Evolutionary conservation across 2,329 filamentous ascomycete genomes (phyloP).

Genomic region (Pseudogymnoascus sp.): DNA sequence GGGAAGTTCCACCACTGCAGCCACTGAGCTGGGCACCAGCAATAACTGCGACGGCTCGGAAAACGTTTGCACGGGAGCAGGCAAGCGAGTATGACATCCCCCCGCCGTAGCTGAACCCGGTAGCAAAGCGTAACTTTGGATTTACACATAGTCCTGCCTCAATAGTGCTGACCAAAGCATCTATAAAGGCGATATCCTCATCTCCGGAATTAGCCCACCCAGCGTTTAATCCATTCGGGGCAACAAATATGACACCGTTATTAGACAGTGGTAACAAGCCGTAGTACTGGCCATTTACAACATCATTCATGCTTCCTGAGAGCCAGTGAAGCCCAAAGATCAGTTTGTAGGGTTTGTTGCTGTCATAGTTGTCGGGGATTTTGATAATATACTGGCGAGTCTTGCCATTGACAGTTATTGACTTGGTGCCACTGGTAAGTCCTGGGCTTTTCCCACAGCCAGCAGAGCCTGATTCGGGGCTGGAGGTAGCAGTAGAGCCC

Average conservation of each 20-base stretch:
- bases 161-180: constrained; percentile 26
- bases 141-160: constrained; percentile 31
- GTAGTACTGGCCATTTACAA: constrained; percentile 32
- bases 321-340: constrained; percentile 38
- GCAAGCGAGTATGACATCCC: constrained; percentile 32
- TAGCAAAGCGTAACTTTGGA: constrained; percentile 28
- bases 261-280: constrained; percentile 27
- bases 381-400: constrained; percentile 34
- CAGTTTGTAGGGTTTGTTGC: constrained; percentile 32
- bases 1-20: constrained; percentile 26
- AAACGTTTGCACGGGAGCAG: constrained; percentile 28
- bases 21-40: constrained; percentile 26
- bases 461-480: constrained; percentile 15
- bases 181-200: constrained; percentile 31
- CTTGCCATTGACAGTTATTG: constrained; percentile 33
- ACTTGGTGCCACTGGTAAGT: constrained; percentile 27
- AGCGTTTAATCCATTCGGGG: constrained; percentile 28
- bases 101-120: constrained; percentile 32
- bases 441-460: constrained; percentile 32
- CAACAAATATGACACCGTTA: constrained; percentile 31
- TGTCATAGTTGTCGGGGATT: constrained; percentile 36
- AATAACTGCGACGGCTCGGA: constrained; percentile 30
- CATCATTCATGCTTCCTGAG: constrained; percentile 32
- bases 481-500: not conserved
- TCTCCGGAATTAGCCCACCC: constrained; percentile 32